A percentile compares a stretch with the other conserved stretches of the same genome.
phyloP scores from a whole-genome alignment of 225 moss, liverwort and hornwort species.

The Sphagnum contortum region DNA sequence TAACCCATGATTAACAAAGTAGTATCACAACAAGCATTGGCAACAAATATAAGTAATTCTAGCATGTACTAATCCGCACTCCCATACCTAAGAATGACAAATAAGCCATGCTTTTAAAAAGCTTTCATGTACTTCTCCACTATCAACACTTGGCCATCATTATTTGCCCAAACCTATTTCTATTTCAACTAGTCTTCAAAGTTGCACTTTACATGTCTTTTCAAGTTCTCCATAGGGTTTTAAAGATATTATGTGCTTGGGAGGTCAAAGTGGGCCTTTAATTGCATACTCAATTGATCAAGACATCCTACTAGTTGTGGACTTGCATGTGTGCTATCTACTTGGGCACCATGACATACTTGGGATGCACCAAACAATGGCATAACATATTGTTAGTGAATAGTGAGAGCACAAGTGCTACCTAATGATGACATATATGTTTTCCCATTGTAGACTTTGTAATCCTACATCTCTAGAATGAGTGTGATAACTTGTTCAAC shows the following conservation, averaged over 20 bases:
- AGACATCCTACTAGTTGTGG: conserved; percentile 3
- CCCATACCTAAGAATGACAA: conserved; percentile 91
- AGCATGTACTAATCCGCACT: conserved; percentile 94
- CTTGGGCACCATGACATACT: conserved; percentile 1
- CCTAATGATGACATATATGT: conserved; percentile 78
- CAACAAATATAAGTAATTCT: conserved; percentile 59
- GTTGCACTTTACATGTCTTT: conserved; percentile 60
- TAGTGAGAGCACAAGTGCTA: conserved; percentile 59
- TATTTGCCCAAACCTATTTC: conserved; percentile 84
- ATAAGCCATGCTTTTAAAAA: conserved; percentile 79
- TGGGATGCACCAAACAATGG: conserved; percentile 5
- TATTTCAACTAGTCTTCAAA: conserved; percentile 93
- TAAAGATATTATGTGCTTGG: conserved; percentile 74
- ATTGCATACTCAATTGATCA: conserved; percentile 2
- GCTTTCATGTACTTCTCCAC: conserved; percentile 74
- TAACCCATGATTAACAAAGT: conserved; percentile 48
- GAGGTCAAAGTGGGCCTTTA: conserved; percentile 56
- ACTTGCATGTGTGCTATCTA: conserved; percentile 10
- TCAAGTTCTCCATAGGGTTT: conserved; percentile 90
- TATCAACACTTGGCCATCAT: conserved; percentile 75
- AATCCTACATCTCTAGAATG: conserved; percentile 24
- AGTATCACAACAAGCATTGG: conserved; percentile 72
- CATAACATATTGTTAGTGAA: conserved; percentile 46
- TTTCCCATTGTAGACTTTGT: conserved; percentile 89
- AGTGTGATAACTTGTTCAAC: conserved; percentile 25